Evolutionary conservation across 768 basidiomycete genomes (phyloP).

Genomic region (Leccinum rimulosum): DNA sequence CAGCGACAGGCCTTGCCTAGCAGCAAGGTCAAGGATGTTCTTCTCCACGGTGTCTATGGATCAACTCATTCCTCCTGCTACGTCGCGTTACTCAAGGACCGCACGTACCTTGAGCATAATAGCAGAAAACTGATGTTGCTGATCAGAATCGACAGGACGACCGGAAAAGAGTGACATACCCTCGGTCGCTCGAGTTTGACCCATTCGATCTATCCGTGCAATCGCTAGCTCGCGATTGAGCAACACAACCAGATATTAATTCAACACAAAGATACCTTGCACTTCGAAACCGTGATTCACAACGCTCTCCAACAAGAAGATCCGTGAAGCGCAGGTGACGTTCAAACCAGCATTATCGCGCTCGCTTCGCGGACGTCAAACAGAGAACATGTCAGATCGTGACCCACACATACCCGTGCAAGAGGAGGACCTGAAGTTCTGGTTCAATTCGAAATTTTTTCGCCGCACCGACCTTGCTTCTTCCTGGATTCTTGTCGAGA

Average conservation of each 20-base stretch:
- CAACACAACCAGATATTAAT: background rate
- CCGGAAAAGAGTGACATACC: constrained; percentile 37
- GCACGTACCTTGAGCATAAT: constrained; percentile 66
- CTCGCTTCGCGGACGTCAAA: constrained; percentile 47
- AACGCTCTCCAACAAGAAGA: constrained; percentile 79
- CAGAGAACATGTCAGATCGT: background rate
- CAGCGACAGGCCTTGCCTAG: constrained; percentile 71
- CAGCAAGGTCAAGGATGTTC: constrained; percentile 80
- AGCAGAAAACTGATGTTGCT: constrained; percentile 60
- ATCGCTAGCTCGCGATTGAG: constrained; percentile 54
- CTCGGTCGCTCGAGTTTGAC: constrained; percentile 74
- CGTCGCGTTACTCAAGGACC: background rate
- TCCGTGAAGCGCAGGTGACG: constrained; percentile 73
- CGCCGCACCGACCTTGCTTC: constrained; percentile 50
- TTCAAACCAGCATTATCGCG: constrained; percentile 84
- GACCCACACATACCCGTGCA: constrained; percentile 64
- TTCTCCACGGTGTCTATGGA: constrained; percentile 70
- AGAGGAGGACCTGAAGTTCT: constrained; percentile 64
- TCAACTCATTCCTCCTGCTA: background rate
- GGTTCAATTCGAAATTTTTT: constrained; percentile 70
- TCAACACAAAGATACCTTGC: constrained; percentile 51
- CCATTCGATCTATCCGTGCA: constrained; percentile 86
- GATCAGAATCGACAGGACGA: constrained; percentile 7
- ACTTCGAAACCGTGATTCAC: constrained; percentile 88
- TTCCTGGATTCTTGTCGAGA: constrained; percentile 66